Conservation (phyloP, 139 green algal species). For the Auxenochlorella protothecoides region DNA sequence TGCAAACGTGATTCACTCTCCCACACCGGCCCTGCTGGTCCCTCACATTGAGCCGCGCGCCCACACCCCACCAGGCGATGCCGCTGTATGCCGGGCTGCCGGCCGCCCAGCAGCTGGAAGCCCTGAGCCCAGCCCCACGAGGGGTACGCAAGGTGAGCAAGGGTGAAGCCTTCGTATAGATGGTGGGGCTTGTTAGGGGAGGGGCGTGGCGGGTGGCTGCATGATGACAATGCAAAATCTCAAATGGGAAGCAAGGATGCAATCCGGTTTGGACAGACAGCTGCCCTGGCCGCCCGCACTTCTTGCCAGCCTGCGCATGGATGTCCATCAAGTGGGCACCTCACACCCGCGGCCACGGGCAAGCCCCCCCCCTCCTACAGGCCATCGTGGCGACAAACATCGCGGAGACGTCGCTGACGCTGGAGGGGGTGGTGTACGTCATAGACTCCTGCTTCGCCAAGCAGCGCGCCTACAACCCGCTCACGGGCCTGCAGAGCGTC, state of each 20-base stretch:
- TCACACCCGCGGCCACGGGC: background rate
- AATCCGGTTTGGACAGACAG: too few relatives aligned
- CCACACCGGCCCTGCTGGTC: too few relatives aligned
- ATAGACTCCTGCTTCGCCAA: slow-evolving; percentile 82
- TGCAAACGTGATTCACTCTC: too few relatives aligned
- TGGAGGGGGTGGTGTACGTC: slow-evolving; percentile 78
- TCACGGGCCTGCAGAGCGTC: slow-evolving; percentile 90
- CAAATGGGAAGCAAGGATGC: too few relatives aligned
- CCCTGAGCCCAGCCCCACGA: slow-evolving; percentile 52
- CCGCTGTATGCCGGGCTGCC: slow-evolving; percentile 71
- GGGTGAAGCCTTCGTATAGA: too few relatives aligned
- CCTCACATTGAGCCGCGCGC: background rate
- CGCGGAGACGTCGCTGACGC: slow-evolving; percentile 76
- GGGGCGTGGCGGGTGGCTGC: too few relatives aligned
- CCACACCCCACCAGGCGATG: slow-evolving; percentile 37
- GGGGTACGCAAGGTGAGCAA: slow-evolving; percentile 64
- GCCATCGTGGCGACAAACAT: slow-evolving; percentile 85
- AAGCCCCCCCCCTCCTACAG: slow-evolving; percentile 15
- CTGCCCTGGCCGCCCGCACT: too few relatives aligned
- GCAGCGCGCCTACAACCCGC: slow-evolving; percentile 81
- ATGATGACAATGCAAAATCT: too few relatives aligned
- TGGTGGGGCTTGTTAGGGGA: too few relatives aligned
- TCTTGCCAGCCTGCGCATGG: too few relatives aligned
- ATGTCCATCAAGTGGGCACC: background rate
- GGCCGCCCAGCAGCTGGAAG: slow-evolving; percentile 44